phyloP scores from a whole-genome alignment of 441 rosid genomes.

The Aquilaria agallochum region DNA sequence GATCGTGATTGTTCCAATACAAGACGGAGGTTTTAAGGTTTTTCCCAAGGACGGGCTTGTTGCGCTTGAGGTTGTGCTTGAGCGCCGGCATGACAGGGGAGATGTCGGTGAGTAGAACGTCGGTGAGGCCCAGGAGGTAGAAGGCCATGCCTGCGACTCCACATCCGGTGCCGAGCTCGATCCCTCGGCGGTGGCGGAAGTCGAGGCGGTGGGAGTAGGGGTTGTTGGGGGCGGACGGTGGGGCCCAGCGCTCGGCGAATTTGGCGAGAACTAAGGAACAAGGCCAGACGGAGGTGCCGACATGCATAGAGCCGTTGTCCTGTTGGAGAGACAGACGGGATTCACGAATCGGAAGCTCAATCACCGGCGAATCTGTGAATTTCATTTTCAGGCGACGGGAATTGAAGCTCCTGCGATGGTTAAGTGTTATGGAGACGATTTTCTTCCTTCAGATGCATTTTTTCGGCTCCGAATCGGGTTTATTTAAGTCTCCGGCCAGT shows the following conservation, averaged over 20 bases:
- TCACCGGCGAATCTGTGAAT: constrained; percentile 83
- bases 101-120: constrained; percentile 75
- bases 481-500: too few relatives aligned
- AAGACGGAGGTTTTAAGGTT: constrained; percentile 50
- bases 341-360: constrained; percentile 58
- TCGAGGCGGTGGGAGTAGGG: constrained; percentile 64
- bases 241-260: constrained; percentile 87
- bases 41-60: constrained; percentile 62
- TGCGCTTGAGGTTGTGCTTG: constrained; percentile 83
- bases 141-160: constrained; percentile 86
- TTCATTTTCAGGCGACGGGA: constrained; percentile 36
- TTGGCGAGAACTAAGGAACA: constrained; percentile 84
- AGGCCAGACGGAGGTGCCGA: constrained; percentile 94
- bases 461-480: too few relatives aligned
- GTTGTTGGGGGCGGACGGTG: constrained; percentile 13
- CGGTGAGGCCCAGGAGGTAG: constrained; percentile 66
- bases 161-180: constrained; percentile 84
- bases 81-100: constrained; percentile 87
- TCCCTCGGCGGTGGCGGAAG: constrained; percentile 38
- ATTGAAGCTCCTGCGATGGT: too few relatives aligned
- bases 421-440: too few relatives aligned
- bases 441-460: too few relatives aligned
- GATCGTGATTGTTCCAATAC: constrained; percentile 60
- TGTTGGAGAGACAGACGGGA: constrained; percentile 65
- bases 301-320: constrained; percentile 84